Base-by-base conservation (phyloP, 352 stramenopile genomes). In the Thraustochytrium sp. region DNA sequence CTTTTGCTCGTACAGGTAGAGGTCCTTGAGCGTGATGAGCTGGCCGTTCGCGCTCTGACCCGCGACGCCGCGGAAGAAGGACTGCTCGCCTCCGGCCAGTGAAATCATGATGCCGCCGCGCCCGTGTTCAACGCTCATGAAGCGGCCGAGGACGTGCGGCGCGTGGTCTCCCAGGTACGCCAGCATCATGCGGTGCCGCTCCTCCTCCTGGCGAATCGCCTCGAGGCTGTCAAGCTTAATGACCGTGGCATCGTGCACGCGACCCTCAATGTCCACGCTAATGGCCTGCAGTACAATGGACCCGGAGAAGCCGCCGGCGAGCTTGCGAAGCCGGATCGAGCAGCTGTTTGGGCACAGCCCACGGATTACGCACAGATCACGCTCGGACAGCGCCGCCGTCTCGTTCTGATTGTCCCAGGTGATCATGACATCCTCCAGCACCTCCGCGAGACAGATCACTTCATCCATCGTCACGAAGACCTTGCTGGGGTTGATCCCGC, bases 1-100 rank as follows among this genome's bases (percentile, higher is more conserved):
- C 23, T 54, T 49, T 38, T 82, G 74, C 55, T 82, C 74, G 34
- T 48, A 82, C 13, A 73, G 53, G 26, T 82, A 82, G 31, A 82
- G 55, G 26, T 82, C 74, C 13, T 82, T 82, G 37, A 82, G 56
- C 34, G 74, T 82, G 53, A 82, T 82, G 37, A 82, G 46, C n/a
- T 55, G 56, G 18, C 78, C 78, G 37, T 42, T 65, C 42, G 72
- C 55, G 31, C 26, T 73, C 2, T 44, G 55, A 31, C 29, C 55
- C 4, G 62, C 21, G n/a, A 42, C 29, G 55, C 74, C 55, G 8
- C 74, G 55, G 36, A 82, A 73, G n/a, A 73, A 34, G 34, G 55
- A 51, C 34, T 82, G 74, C 1, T 48, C 53, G 21, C 59, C 40
- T 8, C 74, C 74, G 23, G 74, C 74, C 16, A 82, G 42, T 18